A percentile compares a stretch with the other conserved stretches of the same genome.
Evolutionary conservation across 2,329 filamentous ascomycete species (phyloP).

Genomic region (Venturia aucupariae): DNA sequence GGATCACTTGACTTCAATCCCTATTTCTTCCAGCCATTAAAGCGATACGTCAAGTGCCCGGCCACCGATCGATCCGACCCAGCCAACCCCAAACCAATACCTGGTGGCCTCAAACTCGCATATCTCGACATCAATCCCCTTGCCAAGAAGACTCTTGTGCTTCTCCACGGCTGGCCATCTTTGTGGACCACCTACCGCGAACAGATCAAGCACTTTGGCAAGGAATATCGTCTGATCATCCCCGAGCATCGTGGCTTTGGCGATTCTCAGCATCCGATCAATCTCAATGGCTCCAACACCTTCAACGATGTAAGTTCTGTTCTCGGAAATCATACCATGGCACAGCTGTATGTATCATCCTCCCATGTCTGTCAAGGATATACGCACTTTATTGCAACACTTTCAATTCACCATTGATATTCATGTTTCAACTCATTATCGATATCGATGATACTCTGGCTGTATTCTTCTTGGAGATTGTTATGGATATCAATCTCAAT

Average conservation of each 20-base stretch:
- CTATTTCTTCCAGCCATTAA: background rate
- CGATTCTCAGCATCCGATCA: constrained; percentile 11
- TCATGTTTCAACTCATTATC: too few relatives aligned
- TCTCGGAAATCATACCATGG: too few relatives aligned
- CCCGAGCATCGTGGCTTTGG: constrained; percentile 15
- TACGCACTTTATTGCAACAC: too few relatives aligned
- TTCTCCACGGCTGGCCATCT: constrained; percentile 13
- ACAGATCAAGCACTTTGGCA: constrained; percentile 14
- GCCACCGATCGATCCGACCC: constrained; percentile 1
- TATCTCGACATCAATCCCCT: constrained; percentile 15
- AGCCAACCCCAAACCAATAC: constrained; percentile 1
- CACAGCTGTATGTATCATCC: too few relatives aligned
- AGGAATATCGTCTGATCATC: constrained; percentile 15
- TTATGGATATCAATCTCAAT: too few relatives aligned
- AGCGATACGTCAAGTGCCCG: constrained; percentile 1
- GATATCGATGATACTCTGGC: too few relatives aligned
- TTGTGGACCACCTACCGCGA: constrained; percentile 15
- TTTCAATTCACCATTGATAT: too few relatives aligned
- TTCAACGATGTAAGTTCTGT: constrained; percentile 6
- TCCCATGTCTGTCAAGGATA: too few relatives aligned
- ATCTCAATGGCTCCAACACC: constrained; percentile 11
- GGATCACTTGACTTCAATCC: background rate
- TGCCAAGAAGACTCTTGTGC: constrained; percentile 14
- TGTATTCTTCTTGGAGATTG: too few relatives aligned
- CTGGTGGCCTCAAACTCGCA: constrained; percentile 3